Evolutionary conservation across 257 asterid genomes (phyloP).

Genomic region (Ajuga chamaepitys): DNA sequence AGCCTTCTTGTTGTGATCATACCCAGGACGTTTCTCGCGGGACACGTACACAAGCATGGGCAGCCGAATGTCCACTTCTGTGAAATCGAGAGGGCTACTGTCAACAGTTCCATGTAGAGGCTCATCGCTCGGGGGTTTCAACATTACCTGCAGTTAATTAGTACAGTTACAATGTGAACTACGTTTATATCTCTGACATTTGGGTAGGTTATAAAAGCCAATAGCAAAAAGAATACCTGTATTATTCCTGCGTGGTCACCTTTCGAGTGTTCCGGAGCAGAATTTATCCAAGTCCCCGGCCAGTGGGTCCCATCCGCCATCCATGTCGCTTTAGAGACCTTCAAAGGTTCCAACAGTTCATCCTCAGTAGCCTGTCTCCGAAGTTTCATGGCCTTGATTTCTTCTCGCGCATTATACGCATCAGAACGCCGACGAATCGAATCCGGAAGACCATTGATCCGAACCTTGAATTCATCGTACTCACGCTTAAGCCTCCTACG

Average conservation of each 20-base stretch:
- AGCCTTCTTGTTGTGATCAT: constrained; percentile 92
- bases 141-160: constrained; percentile 59
- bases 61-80: constrained; percentile 77
- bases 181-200: too few relatives aligned
- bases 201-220: neutral
- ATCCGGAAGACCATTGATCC: constrained; percentile 80
- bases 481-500: constrained; percentile 85
- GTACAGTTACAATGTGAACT: too few relatives aligned
- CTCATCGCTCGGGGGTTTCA: constrained; percentile 86
- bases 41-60: constrained; percentile 85
- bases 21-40: constrained; percentile 84
- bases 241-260: constrained; percentile 92
- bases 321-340: constrained; percentile 82
- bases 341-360: constrained; percentile 56
- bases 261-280: constrained; percentile 64
- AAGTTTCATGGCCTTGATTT: constrained; percentile 69
- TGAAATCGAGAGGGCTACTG: constrained; percentile 43
- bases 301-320: constrained; percentile 95
- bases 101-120: constrained; percentile 54
- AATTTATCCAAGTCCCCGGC: constrained; percentile 77
- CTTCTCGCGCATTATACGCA: constrained; percentile 86
- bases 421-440: constrained; percentile 87
- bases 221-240: constrained; percentile 40
- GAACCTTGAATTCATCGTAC: constrained; percentile 84
- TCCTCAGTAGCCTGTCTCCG: constrained; percentile 61